These are phyloP conservation scores for Pestalotiopsis sp. DNA, from an alignment of 2,329 filamentous ascomycete genomes.

Conservation along the genomic window DNA sequence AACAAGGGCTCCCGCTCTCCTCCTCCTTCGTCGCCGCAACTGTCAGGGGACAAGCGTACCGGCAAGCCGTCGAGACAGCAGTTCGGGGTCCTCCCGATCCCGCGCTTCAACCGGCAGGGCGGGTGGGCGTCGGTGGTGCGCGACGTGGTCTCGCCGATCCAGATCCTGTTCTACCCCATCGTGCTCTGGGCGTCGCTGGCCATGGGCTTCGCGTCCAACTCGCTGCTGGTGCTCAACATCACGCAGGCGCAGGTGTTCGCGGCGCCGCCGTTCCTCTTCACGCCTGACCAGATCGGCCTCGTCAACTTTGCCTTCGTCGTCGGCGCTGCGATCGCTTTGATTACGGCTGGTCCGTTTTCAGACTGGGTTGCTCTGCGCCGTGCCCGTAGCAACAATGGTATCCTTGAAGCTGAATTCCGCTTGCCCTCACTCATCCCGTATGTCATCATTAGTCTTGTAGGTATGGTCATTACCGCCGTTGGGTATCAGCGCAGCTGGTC, in stretches of 20 bases:
- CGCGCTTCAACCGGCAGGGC: constrained; percentile 19
- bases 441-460: constrained; percentile 42
- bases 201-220: constrained; percentile 33
- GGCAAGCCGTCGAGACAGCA: constrained; percentile 23
- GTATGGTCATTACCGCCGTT: constrained; percentile 46
- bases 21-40: background rate
- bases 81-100: constrained; percentile 27
- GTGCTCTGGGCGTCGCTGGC: constrained; percentile 29
- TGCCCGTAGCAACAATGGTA: constrained; percentile 41
- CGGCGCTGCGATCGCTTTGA: constrained; percentile 40
- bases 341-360: constrained; percentile 43
- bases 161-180: constrained; percentile 32
- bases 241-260: constrained; percentile 49
- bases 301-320: constrained; percentile 48
- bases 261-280: constrained; percentile 47
- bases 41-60: background rate
- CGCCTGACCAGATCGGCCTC: constrained; percentile 45
- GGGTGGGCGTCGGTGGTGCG: constrained; percentile 21
- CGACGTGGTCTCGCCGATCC: constrained; percentile 30
- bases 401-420: constrained; percentile 49
- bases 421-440: constrained; percentile 45
- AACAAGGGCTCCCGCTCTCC: background rate
- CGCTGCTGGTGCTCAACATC: constrained; percentile 51
- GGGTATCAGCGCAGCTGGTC: constrained; percentile 48
- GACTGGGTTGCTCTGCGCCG: constrained; percentile 42